These are phyloP conservation scores for Peterozyma toletana DNA, from an alignment of 805 yeast species.

Conservation along the genomic window DNA sequence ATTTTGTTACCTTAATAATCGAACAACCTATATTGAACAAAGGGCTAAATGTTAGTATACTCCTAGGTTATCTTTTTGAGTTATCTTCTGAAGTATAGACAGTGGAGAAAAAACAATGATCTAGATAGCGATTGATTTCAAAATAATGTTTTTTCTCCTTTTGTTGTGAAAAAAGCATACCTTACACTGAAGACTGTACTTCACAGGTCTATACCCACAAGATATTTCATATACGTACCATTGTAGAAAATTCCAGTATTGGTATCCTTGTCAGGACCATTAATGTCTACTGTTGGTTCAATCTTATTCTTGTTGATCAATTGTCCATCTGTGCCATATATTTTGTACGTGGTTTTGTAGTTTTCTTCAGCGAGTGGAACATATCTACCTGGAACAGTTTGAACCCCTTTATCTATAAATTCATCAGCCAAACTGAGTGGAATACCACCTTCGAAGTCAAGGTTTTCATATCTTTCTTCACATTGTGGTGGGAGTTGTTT, in stretches of 20 bases:
- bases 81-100: no score
- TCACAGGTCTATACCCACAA: not conserved
- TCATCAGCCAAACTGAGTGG: constrained; percentile 35
- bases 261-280: not conserved
- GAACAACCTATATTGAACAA: no score
- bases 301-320: constrained; percentile 12
- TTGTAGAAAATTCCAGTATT: constrained; percentile 1
- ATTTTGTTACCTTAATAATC: no score
- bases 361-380: constrained; percentile 37
- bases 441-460: constrained; percentile 33
- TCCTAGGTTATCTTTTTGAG: no score
- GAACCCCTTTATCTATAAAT: constrained; percentile 43
- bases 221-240: constrained; percentile 5
- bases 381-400: constrained; percentile 38
- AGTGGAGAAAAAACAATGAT: no score
- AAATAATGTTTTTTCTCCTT: not conserved
- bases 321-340: constrained; percentile 37
- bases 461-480: constrained; percentile 30
- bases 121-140: not conserved
- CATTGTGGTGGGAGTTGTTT: constrained; percentile 20
- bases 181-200: no score
- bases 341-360: constrained; percentile 31
- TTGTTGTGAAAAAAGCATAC: not conserved
- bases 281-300: not conserved
- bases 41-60: no score